Base-by-base conservation (phyloP, 1,139 yeast genomes). In the Kodamaea derodonti region DNA sequence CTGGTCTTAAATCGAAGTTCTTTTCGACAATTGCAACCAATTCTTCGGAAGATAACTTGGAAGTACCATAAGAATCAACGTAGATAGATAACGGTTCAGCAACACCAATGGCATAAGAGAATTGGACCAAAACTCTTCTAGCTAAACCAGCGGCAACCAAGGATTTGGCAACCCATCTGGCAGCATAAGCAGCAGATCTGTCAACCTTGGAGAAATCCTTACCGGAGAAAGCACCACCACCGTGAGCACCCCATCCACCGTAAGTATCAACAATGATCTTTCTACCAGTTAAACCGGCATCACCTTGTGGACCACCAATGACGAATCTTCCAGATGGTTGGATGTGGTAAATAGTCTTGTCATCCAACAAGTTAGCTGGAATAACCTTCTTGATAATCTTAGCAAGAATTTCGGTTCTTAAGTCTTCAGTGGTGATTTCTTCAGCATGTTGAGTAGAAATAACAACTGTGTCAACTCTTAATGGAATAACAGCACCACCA, bases 181-280 rank as follows among this genome's bases (percentile, higher is more conserved):
- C 98, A 60, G 98, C 97, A 65, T 92, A 92, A 51, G 98, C 98
- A 62, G 98, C 99, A 50, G 98, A 92, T 78, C 99, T 87, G 72
- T 92, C 99, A 60, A 92, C 99, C 80, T 92, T 92, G 65, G 97
- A 87, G 85, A 87, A 92, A 72, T 92, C 99, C 79, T 92, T 92
- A 72, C 99, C 99, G 46, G 96, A 85, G 88, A 94, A 92, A 49
- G 98, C 98, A 80, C 99, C 99, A 78, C 99, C 99, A 73, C 99
- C 99, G 78, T 92, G 98, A 58, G 98, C 97, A 72, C 98, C 97
- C 94, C 98, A 94, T 58, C 99, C 98, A 76, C 99, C 99, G 74
- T 92, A 92, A 48, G 98, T 95, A 72, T 92, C 99, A 62, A 92
- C 99, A 61, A 92, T 92, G 67, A 92, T 92, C 79, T 92, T 92